A percentile compares a stretch with the other conserved stretches of the same genome.
phyloP scores from a whole-genome alignment of 23 red algal species.

The Gracilariopsis chorda region DNA sequence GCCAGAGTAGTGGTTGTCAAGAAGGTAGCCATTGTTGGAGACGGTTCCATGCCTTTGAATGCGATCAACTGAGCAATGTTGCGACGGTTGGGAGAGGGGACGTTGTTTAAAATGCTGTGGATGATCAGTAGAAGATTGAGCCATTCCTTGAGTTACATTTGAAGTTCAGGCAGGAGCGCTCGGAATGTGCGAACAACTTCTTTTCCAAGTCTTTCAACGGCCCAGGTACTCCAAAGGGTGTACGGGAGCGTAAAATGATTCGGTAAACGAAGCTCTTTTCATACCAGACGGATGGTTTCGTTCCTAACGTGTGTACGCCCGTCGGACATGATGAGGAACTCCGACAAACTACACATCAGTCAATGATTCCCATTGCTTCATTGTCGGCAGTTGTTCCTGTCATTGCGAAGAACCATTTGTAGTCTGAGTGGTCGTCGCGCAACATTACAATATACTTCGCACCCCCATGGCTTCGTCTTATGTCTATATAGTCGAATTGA shows the following conservation, averaged over 20 bases:
- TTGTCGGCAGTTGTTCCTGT: not conserved
- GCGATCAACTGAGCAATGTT: not conserved
- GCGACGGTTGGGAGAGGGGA: not conserved
- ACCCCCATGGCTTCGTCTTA: not conserved
- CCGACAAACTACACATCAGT: not conserved
- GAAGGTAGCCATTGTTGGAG: not conserved
- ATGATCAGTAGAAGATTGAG: not conserved
- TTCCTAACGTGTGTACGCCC: not conserved
- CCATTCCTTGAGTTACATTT: not conserved
- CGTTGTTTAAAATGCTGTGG: not conserved
- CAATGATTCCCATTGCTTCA: not conserved
- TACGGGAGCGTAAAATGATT: slow-evolving; percentile 16
- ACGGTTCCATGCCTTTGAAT: not conserved
- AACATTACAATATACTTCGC: not conserved
- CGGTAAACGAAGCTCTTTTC: not conserved
- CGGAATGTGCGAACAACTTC: not conserved
- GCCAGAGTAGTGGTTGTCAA: not conserved
- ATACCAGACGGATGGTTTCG: not conserved
- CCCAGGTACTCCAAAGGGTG: not conserved
- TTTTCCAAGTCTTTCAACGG: not conserved
- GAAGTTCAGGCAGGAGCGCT: not conserved
- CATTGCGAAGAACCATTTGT: not conserved
- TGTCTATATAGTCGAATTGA: slow-evolving; percentile 5
- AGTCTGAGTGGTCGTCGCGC: not conserved
- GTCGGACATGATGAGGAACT: not conserved